phyloP scores from a whole-genome alignment of 768 basidiomycete genomes.

The Tephrocybe sp. region DNA sequence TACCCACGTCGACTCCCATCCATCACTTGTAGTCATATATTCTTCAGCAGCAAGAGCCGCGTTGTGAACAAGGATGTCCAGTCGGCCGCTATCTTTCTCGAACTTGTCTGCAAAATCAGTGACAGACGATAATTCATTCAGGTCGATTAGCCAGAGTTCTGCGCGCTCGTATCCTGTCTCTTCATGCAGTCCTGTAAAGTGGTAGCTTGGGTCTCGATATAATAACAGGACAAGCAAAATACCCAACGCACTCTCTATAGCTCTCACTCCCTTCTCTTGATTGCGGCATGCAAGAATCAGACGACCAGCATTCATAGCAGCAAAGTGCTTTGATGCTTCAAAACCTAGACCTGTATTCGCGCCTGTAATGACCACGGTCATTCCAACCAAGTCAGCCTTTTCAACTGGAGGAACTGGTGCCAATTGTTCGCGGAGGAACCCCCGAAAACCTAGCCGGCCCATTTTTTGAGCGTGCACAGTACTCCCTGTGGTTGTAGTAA shows the following conservation, averaged over 20 bases:
- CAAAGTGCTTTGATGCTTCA: constrained; percentile 45
- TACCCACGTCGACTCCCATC: constrained; percentile 43
- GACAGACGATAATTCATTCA: constrained; percentile 38
- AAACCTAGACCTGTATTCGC: constrained; percentile 52
- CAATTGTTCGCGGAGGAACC: constrained; percentile 21
- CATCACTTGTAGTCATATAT: constrained; percentile 32
- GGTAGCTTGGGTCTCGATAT: background rate
- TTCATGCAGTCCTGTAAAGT: constrained; percentile 22
- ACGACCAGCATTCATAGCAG: constrained; percentile 37
- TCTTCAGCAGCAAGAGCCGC: constrained; percentile 23
- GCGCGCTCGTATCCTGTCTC: constrained; percentile 31
- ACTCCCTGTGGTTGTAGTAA: too few species aligned
- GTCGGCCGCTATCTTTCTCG: constrained; percentile 27
- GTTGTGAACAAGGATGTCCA: constrained; percentile 47
- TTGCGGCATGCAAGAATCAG: constrained; percentile 38
- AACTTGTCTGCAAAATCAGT: constrained; percentile 33
- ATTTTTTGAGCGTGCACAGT: constrained; percentile 15
- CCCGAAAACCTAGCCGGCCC: constrained; percentile 15
- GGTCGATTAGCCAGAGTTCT: constrained; percentile 40
- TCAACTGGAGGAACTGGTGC: constrained; percentile 26
- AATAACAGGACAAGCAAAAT: background rate
- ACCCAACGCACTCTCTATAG: constrained; percentile 29
- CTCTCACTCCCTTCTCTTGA: constrained; percentile 30
- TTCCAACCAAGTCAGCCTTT: constrained; percentile 35
- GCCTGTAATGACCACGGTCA: constrained; percentile 46